Evolutionary conservation across 1,284 basidiomycete genomes (phyloP), one percentile per base, ranked within the genome.

Genomic region (Apiotrichum sp.): DNA sequence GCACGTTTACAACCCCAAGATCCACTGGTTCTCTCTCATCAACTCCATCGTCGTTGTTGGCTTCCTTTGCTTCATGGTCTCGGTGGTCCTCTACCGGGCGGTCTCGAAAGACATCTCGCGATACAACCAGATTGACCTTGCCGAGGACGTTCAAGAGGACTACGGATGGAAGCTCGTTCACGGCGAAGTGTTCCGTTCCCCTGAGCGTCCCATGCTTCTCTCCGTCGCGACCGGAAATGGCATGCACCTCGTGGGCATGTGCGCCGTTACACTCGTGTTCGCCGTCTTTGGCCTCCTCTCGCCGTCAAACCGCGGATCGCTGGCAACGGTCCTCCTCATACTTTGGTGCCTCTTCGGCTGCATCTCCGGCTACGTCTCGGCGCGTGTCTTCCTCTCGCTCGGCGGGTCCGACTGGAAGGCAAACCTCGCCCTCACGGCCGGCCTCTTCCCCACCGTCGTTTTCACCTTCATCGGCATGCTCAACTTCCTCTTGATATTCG

Each of bases 241-340:
- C 22, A 81, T 86, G 43, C 95, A 98, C 75, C 79, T 98, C 6
- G 85, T 85, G 59, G 84, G 88, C 29, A 98, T 98, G 93, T 85
- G 87, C 54, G 82, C 79, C 3, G 86, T 97, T 31, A 98, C 95
- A 0, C 82, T 98, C 51, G 85, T 97, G 3, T 98, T 98, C 72
- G 95, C 95, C 1, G 80, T 97, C n/a, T 77, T 98, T 50, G 95
- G 95, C n/a, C 97, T 98, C 80, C 80, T 98, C 42, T 95, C 90
- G 1, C 95, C 95, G 2, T 93, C 92, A 13, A 97, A 97, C 70
- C 86, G 95, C 41, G 95, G 95, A 36, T 88, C 90, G 6, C 83
- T 98, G 10, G 91, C 90, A 1, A 97, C 93, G 1, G 89, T 98
- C 46, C 93, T 98, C 86, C 87, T 98, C 78, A 84, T 98, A 29